Percentiles rank a stretch among this genome's conserved stretches.
Evolutionary conservation across 768 basidiomycete species (phyloP).

Genomic region (Coprinopsis marcescibilis): DNA sequence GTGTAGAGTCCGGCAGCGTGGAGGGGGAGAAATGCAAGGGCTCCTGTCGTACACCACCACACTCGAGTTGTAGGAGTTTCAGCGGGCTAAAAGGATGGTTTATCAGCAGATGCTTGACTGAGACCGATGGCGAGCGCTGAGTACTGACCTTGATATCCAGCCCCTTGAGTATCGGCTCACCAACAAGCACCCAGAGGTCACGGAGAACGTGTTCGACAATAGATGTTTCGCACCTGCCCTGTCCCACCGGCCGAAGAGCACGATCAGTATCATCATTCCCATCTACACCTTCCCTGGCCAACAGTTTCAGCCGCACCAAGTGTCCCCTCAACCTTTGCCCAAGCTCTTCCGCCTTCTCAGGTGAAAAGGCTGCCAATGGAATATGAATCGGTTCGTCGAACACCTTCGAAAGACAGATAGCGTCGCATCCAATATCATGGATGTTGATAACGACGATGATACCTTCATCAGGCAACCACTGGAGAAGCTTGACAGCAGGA

Average conservation of each 20-base stretch:
- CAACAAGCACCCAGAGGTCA: background rate
- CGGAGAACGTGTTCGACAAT: background rate
- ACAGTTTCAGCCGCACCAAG: background rate
- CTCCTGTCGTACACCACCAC: constrained; percentile 10
- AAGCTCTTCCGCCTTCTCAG: background rate
- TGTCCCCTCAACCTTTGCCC: background rate
- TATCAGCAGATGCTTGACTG: background rate
- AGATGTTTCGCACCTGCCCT: background rate
- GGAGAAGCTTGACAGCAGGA: constrained; percentile 15
- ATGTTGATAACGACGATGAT: constrained; percentile 34
- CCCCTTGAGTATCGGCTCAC: constrained; percentile 2
- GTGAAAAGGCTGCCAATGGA: constrained; percentile 1
- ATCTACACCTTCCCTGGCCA: background rate
- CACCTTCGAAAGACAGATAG: constrained; percentile 24
- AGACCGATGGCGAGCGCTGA: background rate
- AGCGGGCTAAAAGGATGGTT: background rate
- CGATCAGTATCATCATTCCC: background rate
- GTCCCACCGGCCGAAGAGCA: background rate
- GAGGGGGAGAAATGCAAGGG: constrained; percentile 7
- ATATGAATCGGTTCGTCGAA: constrained; percentile 5
- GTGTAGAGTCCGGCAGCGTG: constrained; percentile 8
- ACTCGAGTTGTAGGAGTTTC: background rate
- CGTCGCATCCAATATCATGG: constrained; percentile 28
- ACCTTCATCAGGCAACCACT: constrained; percentile 17
- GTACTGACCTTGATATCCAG: constrained; percentile 4